A percentile compares a stretch with the other conserved stretches of the same genome.
Evolutionary conservation across 345 rosid genomes (phyloP).

Genomic region (Syzygium grande): DNA sequence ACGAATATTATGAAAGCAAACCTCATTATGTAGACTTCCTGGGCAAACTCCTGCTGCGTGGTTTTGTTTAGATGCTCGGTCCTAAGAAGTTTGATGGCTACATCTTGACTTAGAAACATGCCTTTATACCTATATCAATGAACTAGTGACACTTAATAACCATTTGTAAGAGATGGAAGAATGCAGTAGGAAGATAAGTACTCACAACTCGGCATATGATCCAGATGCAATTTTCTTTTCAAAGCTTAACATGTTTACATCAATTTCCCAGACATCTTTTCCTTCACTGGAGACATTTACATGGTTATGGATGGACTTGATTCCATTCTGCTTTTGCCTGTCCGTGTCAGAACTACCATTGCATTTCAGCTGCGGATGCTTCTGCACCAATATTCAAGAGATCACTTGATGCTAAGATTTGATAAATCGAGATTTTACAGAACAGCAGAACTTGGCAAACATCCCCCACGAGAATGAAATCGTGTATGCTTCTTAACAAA

Average conservation of each 20-base stretch:
- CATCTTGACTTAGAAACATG: conserved; percentile 9
- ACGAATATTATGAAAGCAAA: not conserved
- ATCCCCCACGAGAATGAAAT: not conserved
- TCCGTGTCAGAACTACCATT: conserved; percentile 12
- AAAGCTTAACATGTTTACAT: conserved; percentile 6
- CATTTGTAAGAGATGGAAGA: not conserved
- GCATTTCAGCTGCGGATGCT: conserved; percentile 7
- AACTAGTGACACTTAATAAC: not conserved
- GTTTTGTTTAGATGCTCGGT: conserved; percentile 17
- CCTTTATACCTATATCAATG: conserved; percentile 11
- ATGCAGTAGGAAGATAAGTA: not conserved
- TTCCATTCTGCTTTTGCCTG: conserved; percentile 24
- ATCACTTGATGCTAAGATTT: not conserved
- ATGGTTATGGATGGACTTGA: not conserved
- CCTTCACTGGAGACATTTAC: not conserved
- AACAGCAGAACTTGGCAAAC: not conserved
- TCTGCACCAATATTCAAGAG: conserved; percentile 25
- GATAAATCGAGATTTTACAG: not conserved
- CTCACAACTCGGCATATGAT: conserved; percentile 33
- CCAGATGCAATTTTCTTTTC: conserved; percentile 33
- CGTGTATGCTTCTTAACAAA: not conserved
- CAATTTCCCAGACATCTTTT: conserved; percentile 12
- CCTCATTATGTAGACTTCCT: conserved; percentile 42
- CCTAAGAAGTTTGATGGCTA: conserved; percentile 32
- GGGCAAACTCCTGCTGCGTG: conserved; percentile 25